Evolutionary conservation across 441 rosid genomes (phyloP), one percentile per base, ranked within the genome.

Genomic region (Erysimum cheiri): DNA sequence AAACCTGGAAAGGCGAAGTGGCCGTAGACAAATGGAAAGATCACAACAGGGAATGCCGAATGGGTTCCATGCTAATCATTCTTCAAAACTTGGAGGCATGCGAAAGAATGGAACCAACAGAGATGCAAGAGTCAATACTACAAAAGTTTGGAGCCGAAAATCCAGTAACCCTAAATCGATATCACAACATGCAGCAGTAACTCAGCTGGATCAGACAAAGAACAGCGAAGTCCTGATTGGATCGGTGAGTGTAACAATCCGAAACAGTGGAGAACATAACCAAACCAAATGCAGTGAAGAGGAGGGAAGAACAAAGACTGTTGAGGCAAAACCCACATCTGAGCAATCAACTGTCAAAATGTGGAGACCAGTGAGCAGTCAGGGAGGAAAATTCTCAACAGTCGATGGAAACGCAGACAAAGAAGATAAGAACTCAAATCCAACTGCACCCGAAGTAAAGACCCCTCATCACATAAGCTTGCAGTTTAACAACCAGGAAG

Each of bases 131-230:
- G 83, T 66, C 65, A 81, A 58, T 73, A 78, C 84, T 70, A 81
- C 75, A 62, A 87, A 86, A 79, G 85, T 88, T 29, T 90, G 99
- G 98, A 90, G 91, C 82, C 80, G 84, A 33, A 92, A 88, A 80
- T 69, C 80, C 2, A 82, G 83, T 78, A 83, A 73, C 37, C 84
- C 80, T 59, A 76, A 72, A 72, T 62, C 72, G 57, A 65, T 68
- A 79, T 68, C 77, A n/a, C 78, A 79, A 50, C 85, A 79, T 63
- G 86, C 83, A 74, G 74, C 82, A 70, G 70, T 76, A 65, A 74
- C 66, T 73, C 85, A 80, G 72, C 80, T 60, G 29, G 82, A 85
- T 49, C 82, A 76, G 29, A 72, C 80, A 59, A 82, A 83, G 77
- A 85, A 73, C 33, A 67, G 50, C 0, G 91, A 89, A 80, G 85